Conservation (phyloP, 202 grass and related monocot species). For the Panicum virgatum region DNA sequence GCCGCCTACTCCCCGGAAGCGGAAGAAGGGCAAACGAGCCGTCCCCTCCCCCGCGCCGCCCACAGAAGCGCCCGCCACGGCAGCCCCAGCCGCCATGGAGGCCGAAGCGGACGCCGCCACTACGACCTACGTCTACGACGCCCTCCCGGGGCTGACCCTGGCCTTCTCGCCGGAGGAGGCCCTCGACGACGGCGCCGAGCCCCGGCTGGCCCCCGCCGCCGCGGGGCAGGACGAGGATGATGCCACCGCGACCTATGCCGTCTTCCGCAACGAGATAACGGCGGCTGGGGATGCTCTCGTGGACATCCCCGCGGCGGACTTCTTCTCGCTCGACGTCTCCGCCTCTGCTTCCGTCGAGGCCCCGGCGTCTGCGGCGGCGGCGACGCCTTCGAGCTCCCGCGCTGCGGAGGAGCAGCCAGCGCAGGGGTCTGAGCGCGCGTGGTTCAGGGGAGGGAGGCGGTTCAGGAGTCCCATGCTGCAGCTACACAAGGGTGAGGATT, state of each 20-base stretch:
- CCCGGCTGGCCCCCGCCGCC: background rate
- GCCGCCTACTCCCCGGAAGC: background rate
- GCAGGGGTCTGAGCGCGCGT: conserved; percentile 66
- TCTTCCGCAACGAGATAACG: conserved; percentile 85
- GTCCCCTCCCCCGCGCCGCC: conserved; percentile 20
- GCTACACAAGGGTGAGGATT: conserved; percentile 78
- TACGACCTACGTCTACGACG: conserved; percentile 48
- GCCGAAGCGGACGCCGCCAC: background rate
- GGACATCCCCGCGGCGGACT: conserved; percentile 62
- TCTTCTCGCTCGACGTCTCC: conserved; percentile 79
- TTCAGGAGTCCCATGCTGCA: conserved; percentile 98
- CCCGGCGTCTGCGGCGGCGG: background rate
- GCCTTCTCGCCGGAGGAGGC: conserved; percentile 30
- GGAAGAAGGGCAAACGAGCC: conserved; percentile 34
- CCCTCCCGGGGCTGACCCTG: conserved; percentile 51
- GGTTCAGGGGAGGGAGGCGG: conserved; percentile 66
- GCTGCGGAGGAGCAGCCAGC: conserved; percentile 36
- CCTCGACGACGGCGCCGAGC: background rate
- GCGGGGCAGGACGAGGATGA: conserved; percentile 34
- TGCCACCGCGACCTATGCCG: conserved; percentile 50
- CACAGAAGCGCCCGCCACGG: background rate
- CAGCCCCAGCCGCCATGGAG: conserved; percentile 26
- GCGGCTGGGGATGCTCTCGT: conserved; percentile 39
- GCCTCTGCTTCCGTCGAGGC: background rate
- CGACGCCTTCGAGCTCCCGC: conserved; percentile 4